Conservation (phyloP, 2,329 filamentous ascomycete species). For the Stemphylium vesicarium region DNA sequence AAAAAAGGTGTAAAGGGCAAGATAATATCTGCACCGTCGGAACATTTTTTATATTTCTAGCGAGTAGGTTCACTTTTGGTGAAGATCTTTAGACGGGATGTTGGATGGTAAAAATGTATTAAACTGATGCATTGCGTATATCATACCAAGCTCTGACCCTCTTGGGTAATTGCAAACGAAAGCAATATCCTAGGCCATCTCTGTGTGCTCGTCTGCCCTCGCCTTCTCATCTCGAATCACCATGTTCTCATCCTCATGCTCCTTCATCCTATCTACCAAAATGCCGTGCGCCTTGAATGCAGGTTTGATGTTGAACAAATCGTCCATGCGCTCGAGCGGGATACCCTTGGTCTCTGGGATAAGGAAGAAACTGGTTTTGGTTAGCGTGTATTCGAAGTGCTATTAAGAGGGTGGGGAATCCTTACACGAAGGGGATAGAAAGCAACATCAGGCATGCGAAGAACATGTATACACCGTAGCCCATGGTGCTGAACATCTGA, state of each 20-base stretch:
- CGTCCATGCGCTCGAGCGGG: conserved; percentile 57
- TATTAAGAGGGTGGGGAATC: conserved; percentile 36
- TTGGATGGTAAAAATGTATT: no score
- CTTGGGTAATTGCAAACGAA: neutral
- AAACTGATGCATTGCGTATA: no score
- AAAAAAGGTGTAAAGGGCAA: no score
- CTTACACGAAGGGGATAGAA: conserved; percentile 46
- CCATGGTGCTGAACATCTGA: conserved; percentile 64
- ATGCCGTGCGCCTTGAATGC: conserved; percentile 49
- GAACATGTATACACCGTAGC: conserved; percentile 55
- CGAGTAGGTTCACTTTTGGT: no score
- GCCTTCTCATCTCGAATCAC: conserved; percentile 41
- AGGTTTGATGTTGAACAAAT: conserved; percentile 55
- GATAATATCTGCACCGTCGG: no score
- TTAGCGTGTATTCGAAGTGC: neutral
- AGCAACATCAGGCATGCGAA: conserved; percentile 57
- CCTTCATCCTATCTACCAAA: conserved; percentile 48
- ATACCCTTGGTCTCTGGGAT: conserved; percentile 54
- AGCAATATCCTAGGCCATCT: conserved; percentile 9
- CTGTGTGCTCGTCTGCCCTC: conserved; percentile 30
- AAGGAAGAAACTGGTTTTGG: conserved; percentile 44
- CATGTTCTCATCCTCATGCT: conserved; percentile 43
- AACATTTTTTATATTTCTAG: no score
- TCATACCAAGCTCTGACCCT: neutral
- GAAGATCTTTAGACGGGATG: no score